Conservation (phyloP, 2,329 filamentous ascomycete genomes). For the Fusarium nematophilum region DNA sequence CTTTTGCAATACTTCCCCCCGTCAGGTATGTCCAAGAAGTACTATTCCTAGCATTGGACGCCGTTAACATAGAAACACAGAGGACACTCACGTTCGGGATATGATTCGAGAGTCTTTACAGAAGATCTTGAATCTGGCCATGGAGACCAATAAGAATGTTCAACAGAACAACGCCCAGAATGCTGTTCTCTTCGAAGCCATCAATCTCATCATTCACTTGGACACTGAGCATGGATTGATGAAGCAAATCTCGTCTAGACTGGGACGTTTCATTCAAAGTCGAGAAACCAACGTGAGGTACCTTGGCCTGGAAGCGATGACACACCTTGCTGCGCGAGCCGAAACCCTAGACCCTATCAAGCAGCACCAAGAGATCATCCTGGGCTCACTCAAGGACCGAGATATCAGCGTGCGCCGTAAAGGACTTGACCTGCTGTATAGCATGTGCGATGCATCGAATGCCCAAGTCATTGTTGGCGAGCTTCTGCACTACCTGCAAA, state of each 20-base stretch:
- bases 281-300: constrained; percentile 98
- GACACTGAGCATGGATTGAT: constrained; percentile 95
- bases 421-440: constrained; percentile 95
- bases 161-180: constrained; percentile 99
- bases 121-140: constrained; percentile 88
- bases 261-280: constrained; percentile 96
- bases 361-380: constrained; percentile 95
- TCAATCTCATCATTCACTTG: constrained; percentile 97
- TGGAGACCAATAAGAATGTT: constrained; percentile 97
- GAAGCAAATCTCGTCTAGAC: constrained; percentile 90
- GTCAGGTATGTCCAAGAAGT: constrained; percentile 71
- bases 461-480: constrained; percentile 93
- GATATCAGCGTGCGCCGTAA: constrained; percentile 98
- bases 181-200: constrained; percentile 96
- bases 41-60: neutral
- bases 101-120: constrained; percentile 93
- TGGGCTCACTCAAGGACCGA: constrained; percentile 91
- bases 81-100: constrained; percentile 90
- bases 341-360: constrained; percentile 98
- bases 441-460: constrained; percentile 99
- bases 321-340: constrained; percentile 91
- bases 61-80: constrained; percentile 57
- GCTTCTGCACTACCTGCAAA: constrained; percentile 92
- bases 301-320: constrained; percentile 96
- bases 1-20: constrained; percentile 96